Evolutionary conservation across 2,329 filamentous ascomycete species (phyloP), one percentile per base, ranked within the genome.

Genomic region (Verruconis gallopava): DNA sequence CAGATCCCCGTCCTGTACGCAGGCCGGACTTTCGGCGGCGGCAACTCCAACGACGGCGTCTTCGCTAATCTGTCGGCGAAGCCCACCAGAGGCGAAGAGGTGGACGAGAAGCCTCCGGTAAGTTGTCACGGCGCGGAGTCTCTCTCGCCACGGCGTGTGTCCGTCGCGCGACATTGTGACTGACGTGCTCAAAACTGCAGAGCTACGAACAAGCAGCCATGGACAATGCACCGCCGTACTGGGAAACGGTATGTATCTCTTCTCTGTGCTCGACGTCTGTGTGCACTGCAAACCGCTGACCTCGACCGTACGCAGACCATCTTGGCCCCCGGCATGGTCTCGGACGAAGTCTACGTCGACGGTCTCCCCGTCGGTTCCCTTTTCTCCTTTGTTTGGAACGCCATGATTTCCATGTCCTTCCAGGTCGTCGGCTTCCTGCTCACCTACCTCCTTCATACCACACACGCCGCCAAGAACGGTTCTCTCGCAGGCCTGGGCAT

Each of bases 141-240:
- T n/a, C 4, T 18, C 38, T 22, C 32, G 45, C 22, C 6, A 9
- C 3, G 15, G 18, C 28, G 25, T 33, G 38, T 43, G 33, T n/a
- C n/a, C n/a, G n/a, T n/a, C n/a, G n/a, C n/a, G n/a, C n/a, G n/a
- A n/a, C n/a, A 38, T 45, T 18, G 33, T 51, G 51, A 51, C 63
- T 68, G 55, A 69, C 58, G 37, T 32, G 38, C 30, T 25, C n/a
- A n/a, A n/a, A n/a, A 12, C 22, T 46, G 13, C 53, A 95, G 85
- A 88, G 89, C 25, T 98, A 98, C 60, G 91, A 98, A 71, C 89
- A 96, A 75, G 91, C 91, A 13, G 91, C 91, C 3, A 89, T 89
- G 33, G 91, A 98, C 61, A 82, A 86, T 18, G 91, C 91, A 37
- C 91, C 91, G 1, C 91, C 91, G 0, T 98, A 98, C 63, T 98